Evolutionary conservation across 441 rosid genomes (phyloP), one percentile per base, ranked within the genome.

Genomic region (Eruca vesicaria): DNA sequence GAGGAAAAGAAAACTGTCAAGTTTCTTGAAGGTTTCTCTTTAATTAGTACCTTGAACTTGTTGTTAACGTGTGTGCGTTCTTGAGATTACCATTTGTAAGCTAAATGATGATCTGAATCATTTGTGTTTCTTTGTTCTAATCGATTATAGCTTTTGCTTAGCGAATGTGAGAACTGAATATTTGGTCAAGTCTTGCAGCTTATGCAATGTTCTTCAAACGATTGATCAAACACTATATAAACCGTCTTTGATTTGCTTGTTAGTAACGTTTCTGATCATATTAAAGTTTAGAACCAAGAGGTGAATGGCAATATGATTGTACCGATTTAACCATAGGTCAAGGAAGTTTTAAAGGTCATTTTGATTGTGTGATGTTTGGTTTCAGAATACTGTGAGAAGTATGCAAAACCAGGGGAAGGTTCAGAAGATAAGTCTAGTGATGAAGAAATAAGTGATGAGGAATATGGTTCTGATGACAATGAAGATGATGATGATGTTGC

Each of bases 371-470:
- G 60, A 43, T 58, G 62, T 72, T 36, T n/a, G 14, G 61, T 63
- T 58, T 56, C 87, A 94, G 97, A 94, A 78, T 90, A 87, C 68
- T 84, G 91, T 66, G 94, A 92, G 85, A 90, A 90, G 79, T 89
- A 90, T 75, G 98, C 98, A 5, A 95, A 88, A 76, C 84, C 93
- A 14, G 89, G 88, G 5, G 84, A 80, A 14, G 90, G 80, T 33
- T 69, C 73, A 7, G 97, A 90, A 76, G 92, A 86, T 32, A 83
- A 85, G 60, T 92, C 94, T 10, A 89, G 94, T 8, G 99, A 92
- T 20, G 98, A 90, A 70, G 99, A 94, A 81, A 73, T 89, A 80
- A 94, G 94, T 15, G 99, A 88, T 70, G 96, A 90, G 19, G 98
- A 90, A 31, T 87, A 77, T 63, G 90, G 68, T 18, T 89, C 97